A percentile compares a stretch with the other conserved stretches of the same genome.
phyloP scores from a whole-genome alignment of 2,329 filamentous ascomycete species.

The Stachybotrys chartarum region DNA sequence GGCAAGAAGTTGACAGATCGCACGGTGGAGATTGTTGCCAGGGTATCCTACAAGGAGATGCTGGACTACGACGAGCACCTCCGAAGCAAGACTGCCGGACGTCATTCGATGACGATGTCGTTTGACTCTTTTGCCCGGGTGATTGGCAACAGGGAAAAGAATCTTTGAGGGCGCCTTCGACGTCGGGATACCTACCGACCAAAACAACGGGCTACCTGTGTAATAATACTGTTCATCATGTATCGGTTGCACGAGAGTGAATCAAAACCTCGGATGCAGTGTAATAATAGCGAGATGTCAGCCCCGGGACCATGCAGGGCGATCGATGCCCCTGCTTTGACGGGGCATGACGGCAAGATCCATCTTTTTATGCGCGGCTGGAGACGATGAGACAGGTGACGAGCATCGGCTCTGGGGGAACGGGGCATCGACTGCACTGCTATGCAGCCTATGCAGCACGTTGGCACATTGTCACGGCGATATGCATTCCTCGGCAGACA shows the following conservation, averaged over 20 bases:
- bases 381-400: too few relatives aligned
- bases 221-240: background rate
- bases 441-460: too few relatives aligned
- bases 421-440: too few relatives aligned
- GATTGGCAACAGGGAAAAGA: conserved; percentile 46
- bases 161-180: conserved; percentile 18
- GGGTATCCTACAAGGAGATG: conserved; percentile 94
- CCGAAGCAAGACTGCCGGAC: conserved; percentile 78
- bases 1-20: conserved; percentile 41
- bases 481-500: background rate
- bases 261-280: too few relatives aligned
- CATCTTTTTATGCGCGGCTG: too few relatives aligned
- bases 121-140: conserved; percentile 52
- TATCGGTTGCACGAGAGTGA: too few relatives aligned
- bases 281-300: too few relatives aligned
- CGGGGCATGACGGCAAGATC: too few relatives aligned
- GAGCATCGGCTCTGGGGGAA: too few relatives aligned
- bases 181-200: too few relatives aligned
- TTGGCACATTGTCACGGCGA: background rate
- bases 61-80: conserved; percentile 88
- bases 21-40: conserved; percentile 65
- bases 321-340: too few relatives aligned
- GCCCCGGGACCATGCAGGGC: too few relatives aligned
- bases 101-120: conserved; percentile 55
- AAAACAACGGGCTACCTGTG: background rate